Evolutionary conservation across 345 rosid genomes (phyloP).

Genomic region (Brassica juncea): DNA sequence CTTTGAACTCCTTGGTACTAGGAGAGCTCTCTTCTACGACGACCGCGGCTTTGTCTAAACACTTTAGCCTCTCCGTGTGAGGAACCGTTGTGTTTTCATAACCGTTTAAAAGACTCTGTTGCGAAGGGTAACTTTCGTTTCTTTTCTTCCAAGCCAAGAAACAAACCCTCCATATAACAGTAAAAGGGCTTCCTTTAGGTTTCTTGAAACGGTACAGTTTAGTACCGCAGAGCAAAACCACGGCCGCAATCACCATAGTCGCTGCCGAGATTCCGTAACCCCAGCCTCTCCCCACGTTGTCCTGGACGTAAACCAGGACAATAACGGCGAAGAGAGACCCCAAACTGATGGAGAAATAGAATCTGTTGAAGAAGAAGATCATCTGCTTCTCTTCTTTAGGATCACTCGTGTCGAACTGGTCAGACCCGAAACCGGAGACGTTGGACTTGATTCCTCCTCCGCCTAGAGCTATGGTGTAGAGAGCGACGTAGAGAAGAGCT

Average conservation of each 20-base stretch:
- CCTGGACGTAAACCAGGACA: conserved; percentile 82
- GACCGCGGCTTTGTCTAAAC: conserved; percentile 84
- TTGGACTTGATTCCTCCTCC: conserved; percentile 93
- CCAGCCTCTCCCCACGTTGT: conserved; percentile 90
- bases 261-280: conserved; percentile 90
- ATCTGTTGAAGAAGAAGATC: conserved; percentile 77
- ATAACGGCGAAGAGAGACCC: conserved; percentile 81
- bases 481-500: conserved; percentile 72
- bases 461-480: conserved; percentile 77
- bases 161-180: conserved; percentile 73
- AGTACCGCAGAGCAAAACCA: conserved; percentile 61
- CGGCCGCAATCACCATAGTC: conserved; percentile 70
- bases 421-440: conserved; percentile 92
- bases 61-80: conserved; percentile 64
- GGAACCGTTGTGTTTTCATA: conserved; percentile 59
- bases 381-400: conserved; percentile 82
- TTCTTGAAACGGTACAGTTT: conserved; percentile 66
- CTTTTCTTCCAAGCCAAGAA: conserved; percentile 82
- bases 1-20: conserved; percentile 28
- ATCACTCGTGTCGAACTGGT: conserved; percentile 71
- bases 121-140: conserved; percentile 50
- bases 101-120: conserved; percentile 60
- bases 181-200: conserved; percentile 85
- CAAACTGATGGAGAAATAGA: conserved; percentile 65
- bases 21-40: conserved; percentile 34